These are phyloP conservation scores for Ogataea angusta DNA, from an alignment of 805 yeast genomes.

Conservation along the genomic window DNA sequence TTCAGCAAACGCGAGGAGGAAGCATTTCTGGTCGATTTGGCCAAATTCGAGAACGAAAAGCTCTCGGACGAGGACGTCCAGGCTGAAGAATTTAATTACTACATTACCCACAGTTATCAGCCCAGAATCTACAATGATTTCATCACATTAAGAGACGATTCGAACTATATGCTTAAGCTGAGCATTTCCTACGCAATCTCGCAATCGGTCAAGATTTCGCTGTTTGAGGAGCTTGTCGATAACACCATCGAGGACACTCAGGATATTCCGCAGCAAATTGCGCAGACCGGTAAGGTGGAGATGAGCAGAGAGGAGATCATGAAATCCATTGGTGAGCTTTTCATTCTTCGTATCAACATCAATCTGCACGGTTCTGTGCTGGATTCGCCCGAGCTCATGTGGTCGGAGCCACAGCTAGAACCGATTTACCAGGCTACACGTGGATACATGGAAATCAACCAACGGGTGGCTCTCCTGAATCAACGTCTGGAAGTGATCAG, in stretches of 20 bases:
- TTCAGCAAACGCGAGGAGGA: slow-evolving; percentile 80
- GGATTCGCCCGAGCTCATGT: slow-evolving; percentile 97
- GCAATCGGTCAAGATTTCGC: slow-evolving; percentile 90
- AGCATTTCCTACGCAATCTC: slow-evolving; percentile 95
- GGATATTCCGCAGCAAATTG: slow-evolving; percentile 94
- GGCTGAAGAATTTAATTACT: slow-evolving; percentile 91
- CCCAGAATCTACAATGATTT: slow-evolving; percentile 95
- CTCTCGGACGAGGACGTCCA: slow-evolving; percentile 89
- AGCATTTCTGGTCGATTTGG: slow-evolving; percentile 77
- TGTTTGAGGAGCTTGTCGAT: slow-evolving; percentile 94
- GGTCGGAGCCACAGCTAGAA: slow-evolving; percentile 98
- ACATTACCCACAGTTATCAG: slow-evolving; percentile 89
- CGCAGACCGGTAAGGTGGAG: slow-evolving; percentile 89
- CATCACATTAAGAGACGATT: slow-evolving; percentile 85
- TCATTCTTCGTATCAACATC: slow-evolving; percentile 79
- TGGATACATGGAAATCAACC: slow-evolving; percentile 93
- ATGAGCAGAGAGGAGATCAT: slow-evolving; percentile 93
- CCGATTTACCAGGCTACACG: slow-evolving; percentile 97
- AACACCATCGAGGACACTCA: slow-evolving; percentile 97
- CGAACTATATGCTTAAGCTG: slow-evolving; percentile 86
- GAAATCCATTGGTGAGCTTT: slow-evolving; percentile 95
- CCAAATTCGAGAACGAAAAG: slow-evolving; percentile 89
- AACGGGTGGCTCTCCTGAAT: slow-evolving; percentile 83
- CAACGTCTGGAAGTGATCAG: slow-evolving; percentile 92
- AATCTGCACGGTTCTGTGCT: slow-evolving; percentile 83